Evolutionary conservation across 768 basidiomycete species (phyloP).

Genomic region (Leccinum olivaceopallidum): DNA sequence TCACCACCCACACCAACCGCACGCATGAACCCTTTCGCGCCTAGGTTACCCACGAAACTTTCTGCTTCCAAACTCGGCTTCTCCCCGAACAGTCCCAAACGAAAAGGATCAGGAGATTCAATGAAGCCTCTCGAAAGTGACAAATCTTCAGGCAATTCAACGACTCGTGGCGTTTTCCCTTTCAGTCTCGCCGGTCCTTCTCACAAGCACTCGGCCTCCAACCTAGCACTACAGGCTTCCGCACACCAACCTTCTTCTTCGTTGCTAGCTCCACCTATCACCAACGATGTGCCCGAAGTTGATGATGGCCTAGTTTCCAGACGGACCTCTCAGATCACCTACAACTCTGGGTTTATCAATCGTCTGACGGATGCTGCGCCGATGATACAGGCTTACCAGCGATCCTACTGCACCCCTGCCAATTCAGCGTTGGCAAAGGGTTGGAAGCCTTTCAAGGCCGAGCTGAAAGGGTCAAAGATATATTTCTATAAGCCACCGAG

Average conservation of each 20-base stretch:
- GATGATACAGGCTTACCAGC: constrained; percentile 32
- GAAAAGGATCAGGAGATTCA: constrained; percentile 48
- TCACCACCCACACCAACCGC: constrained; percentile 50
- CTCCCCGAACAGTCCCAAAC: constrained; percentile 52
- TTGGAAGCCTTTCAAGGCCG: constrained; percentile 87
- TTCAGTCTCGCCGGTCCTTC: constrained; percentile 31
- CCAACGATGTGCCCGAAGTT: constrained; percentile 42
- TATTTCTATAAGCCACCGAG: constrained; percentile 85
- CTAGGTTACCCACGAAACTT: constrained; percentile 69
- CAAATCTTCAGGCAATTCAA: constrained; percentile 10
- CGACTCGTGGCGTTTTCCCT: constrained; percentile 31
- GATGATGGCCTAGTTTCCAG: constrained; percentile 43
- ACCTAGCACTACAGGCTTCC: constrained; percentile 9
- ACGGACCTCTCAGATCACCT: constrained; percentile 78
- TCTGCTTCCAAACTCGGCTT: constrained; percentile 51
- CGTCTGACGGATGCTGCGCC: constrained; percentile 57
- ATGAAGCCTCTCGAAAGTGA: constrained; percentile 35
- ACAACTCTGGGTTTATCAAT: constrained; percentile 75
- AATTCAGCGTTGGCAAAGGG: constrained; percentile 54
- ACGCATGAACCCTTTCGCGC: constrained; percentile 70
- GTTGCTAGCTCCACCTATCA: constrained; percentile 50
- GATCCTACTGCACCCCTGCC: constrained; percentile 32
- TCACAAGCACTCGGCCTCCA: constrained; percentile 29
- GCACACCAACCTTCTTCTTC: constrained; percentile 42
- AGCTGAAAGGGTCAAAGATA: constrained; percentile 81